Evolutionary conservation across 306 rosid genomes (phyloP).

Genomic region (Corylus heterophylla): DNA sequence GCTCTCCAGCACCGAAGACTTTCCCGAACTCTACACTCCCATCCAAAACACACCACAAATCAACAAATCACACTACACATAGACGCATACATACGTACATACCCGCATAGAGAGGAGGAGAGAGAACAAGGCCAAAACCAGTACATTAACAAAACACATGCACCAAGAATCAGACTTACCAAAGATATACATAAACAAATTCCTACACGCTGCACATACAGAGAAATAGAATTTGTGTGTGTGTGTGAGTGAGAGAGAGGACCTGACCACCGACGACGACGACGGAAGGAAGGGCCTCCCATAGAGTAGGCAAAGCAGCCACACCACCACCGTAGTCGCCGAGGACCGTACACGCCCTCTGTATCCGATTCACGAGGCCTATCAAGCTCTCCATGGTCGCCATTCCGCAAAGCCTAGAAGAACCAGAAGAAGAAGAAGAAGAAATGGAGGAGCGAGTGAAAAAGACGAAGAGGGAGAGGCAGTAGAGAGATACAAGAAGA

Average conservation of each 20-base stretch:
- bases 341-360: constrained; percentile 85
- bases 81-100: not conserved
- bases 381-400: constrained; percentile 94
- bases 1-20: constrained; percentile 79
- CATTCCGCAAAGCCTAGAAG: constrained; percentile 33
- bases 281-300: constrained; percentile 96
- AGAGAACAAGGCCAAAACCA: not conserved
- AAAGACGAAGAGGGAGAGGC: not conserved
- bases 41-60: not conserved
- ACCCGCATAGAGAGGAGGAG: too few relatives aligned
- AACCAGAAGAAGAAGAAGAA: constrained; percentile 1
- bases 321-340: constrained; percentile 86
- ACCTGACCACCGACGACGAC: constrained; percentile 99
- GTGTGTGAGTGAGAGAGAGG: not conserved
- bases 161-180: not conserved
- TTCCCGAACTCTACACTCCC: constrained; percentile 74
- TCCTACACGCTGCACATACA: not conserved
- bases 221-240: not conserved
- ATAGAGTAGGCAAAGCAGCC: constrained; percentile 67
- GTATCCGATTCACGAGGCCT: constrained; percentile 84
- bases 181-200: not conserved
- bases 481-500: constrained; percentile 18
- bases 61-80: not conserved
- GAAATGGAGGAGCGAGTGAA: not conserved
- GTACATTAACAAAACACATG: not conserved